phyloP scores from a whole-genome alignment of 768 basidiomycete species.

The Kwoniella newhampshirensis region DNA sequence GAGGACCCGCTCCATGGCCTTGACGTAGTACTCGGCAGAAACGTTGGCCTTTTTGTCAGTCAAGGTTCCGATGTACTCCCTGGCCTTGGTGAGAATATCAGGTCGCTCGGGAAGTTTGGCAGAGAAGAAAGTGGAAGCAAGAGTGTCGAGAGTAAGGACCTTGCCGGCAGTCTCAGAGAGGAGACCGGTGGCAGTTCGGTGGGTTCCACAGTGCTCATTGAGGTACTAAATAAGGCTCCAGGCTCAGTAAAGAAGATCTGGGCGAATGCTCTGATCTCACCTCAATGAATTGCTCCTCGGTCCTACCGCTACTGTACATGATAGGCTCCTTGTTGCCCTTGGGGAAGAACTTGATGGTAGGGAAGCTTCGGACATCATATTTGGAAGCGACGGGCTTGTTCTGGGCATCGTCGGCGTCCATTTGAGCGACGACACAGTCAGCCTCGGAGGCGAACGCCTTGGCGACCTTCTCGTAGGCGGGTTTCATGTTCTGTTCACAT shows the following conservation, averaged over 20 bases:
- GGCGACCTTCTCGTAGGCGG: slow-evolving; percentile 80
- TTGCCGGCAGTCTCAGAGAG: slow-evolving; percentile 78
- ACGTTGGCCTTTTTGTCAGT: slow-evolving; percentile 38
- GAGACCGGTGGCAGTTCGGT: slow-evolving; percentile 77
- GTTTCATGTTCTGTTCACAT: slow-evolving; percentile 63
- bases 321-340: slow-evolving; percentile 63
- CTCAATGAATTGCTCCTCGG: slow-evolving; percentile 53
- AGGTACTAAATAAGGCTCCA: slow-evolving; percentile 33
- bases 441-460: slow-evolving; percentile 72
- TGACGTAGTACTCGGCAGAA: slow-evolving; percentile 71
- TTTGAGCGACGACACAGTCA: slow-evolving; percentile 81
- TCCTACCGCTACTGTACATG: slow-evolving; percentile 69
- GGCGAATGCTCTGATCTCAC: slow-evolving; percentile 32
- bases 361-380: slow-evolving; percentile 78
- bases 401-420: slow-evolving; percentile 80
- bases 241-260: not conserved
- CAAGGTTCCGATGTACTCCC: slow-evolving; percentile 35
- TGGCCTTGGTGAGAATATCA: slow-evolving; percentile 68
- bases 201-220: slow-evolving; percentile 67
- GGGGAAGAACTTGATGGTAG: slow-evolving; percentile 94
- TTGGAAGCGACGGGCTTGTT: slow-evolving; percentile 70
- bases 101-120: slow-evolving; percentile 62
- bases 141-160: slow-evolving; percentile 68
- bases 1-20: slow-evolving; percentile 83
- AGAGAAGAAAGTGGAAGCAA: slow-evolving; percentile 73